These are phyloP conservation scores for Hibiscus trionum DNA, from an alignment of 345 rosid species.

Conservation along the genomic window DNA sequence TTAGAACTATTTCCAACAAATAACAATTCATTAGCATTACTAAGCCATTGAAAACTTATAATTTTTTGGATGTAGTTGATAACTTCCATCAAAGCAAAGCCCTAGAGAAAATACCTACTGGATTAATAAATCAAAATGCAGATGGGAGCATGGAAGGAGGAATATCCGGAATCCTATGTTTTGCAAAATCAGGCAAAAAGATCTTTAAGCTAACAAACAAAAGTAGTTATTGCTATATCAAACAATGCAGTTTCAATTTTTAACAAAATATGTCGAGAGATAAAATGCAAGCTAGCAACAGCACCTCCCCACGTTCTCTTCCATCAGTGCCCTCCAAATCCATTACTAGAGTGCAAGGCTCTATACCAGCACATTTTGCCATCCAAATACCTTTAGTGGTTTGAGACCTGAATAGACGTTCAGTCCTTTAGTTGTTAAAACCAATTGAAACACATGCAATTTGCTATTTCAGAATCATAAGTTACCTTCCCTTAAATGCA, in stretches of 20 bases:
- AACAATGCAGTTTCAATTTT: background rate
- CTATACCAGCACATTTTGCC: constrained; percentile 82
- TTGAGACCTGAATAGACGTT: constrained; percentile 57
- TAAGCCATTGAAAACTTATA: background rate
- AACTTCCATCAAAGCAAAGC: background rate
- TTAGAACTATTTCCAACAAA: background rate
- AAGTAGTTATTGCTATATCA: background rate
- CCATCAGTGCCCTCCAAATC: constrained; percentile 99
- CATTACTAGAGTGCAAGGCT: constrained; percentile 93
- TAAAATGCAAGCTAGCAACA: constrained; percentile 4
- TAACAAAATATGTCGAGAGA: background rate
- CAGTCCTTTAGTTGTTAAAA: constrained; percentile 3
- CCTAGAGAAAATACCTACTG: background rate
- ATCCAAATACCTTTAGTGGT: constrained; percentile 98
- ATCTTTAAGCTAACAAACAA: background rate
- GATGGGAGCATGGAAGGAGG: background rate
- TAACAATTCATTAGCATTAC: background rate
- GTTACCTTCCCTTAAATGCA: constrained; percentile 93
- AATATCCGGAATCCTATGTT: background rate
- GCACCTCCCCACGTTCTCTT: constrained; percentile 99
- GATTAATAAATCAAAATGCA: background rate
- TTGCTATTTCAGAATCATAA: constrained; percentile 6
- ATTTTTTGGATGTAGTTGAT: background rate
- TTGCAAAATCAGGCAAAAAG: background rate
- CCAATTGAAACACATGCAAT: constrained; percentile 13